Evolutionary conservation across 1,284 basidiomycete species (phyloP).

Genomic region (Malassezia restricta): DNA sequence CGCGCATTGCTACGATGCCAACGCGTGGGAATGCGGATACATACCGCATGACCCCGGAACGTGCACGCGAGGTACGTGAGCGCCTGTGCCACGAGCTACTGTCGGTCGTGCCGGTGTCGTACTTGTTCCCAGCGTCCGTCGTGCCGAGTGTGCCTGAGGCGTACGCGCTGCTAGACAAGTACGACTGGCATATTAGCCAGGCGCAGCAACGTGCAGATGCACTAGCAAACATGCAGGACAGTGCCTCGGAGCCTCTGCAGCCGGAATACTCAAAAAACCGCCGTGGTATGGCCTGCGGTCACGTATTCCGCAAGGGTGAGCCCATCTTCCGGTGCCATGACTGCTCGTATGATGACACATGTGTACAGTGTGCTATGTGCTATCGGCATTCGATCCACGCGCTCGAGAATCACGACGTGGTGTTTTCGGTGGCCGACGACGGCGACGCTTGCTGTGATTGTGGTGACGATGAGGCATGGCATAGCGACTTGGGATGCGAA

Average conservation of each 20-base stretch:
- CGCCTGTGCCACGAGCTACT: conserved; percentile 4
- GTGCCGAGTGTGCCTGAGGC: not conserved
- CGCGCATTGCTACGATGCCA: conserved; percentile 12
- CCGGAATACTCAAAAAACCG: conserved; percentile 39
- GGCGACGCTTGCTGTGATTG: conserved; percentile 44
- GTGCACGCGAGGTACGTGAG: conserved; percentile 3
- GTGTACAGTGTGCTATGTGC: conserved; percentile 43
- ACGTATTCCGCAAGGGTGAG: conserved; percentile 46
- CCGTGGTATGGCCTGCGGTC: conserved; percentile 43
- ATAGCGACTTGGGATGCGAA: conserved; percentile 30
- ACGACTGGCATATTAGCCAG: not conserved
- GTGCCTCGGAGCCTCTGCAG: not conserved
- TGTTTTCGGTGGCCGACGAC: conserved; percentile 37
- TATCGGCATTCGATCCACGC: conserved; percentile 37
- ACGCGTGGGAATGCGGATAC: conserved; percentile 6
- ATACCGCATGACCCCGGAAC: conserved; percentile 2
- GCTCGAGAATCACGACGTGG: conserved; percentile 35
- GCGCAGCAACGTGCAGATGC: conserved; percentile 9
- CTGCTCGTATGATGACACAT: conserved; percentile 44
- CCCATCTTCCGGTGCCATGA: conserved; percentile 45
- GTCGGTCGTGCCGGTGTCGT: not conserved
- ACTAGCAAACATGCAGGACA: not conserved
- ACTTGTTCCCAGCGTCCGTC: not conserved
- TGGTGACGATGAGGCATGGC: conserved; percentile 45
- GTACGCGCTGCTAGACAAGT: not conserved